Evolutionary conservation across 306 rosid species (phyloP), one percentile per base, ranked within the genome.

Genomic region (Cucurbita pepo): DNA sequence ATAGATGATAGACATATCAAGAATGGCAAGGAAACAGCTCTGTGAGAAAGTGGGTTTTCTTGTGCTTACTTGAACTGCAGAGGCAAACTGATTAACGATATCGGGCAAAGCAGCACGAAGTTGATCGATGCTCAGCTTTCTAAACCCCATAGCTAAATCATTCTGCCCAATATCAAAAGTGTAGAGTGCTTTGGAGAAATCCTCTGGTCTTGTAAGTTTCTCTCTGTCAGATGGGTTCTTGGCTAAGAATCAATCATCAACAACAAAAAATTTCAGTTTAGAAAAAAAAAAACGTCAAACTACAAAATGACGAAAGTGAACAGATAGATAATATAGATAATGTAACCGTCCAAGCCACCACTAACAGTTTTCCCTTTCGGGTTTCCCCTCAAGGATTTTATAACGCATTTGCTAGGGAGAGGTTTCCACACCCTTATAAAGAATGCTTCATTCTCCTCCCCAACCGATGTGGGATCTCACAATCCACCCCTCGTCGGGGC

Each of bases 161-260:
- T 92, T 92, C 59, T 92, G 98, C 11, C 98, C 98, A 48, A 92
- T 90, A 40, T 92, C 97, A 75, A 90, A 92, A n/a, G 92, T 88
- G 81, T 92, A 92, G 11, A 92, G 83, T 36, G 98, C 98, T 83
- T 84, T 90, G 15, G 91, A 70, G 74, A 87, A 92, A 54, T 92
- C 98, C 77, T 84, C 88, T 0, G 95, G 96, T 22, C 77, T 86
- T 1, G 98, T 95, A 74, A 90, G 87, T 61, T 72, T 85, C 82
- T 80, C 84, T 73, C 76, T 86, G 0, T 84, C 92, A 51, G 25
- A 53, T 12, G 90, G 70, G 3, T 71, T 78, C 36, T 83, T 88
- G 61, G 91, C 97, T 90, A 79, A 71, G 34, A 74, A 74, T 65
- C 57, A 74, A 74, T 65, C 57, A 71, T 45, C 25, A 16, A 40